Percentiles rank a stretch among this genome's conserved stretches.
phyloP scores from a whole-genome alignment of 306 rosid genomes.

The Ceratonia siliqua region DNA sequence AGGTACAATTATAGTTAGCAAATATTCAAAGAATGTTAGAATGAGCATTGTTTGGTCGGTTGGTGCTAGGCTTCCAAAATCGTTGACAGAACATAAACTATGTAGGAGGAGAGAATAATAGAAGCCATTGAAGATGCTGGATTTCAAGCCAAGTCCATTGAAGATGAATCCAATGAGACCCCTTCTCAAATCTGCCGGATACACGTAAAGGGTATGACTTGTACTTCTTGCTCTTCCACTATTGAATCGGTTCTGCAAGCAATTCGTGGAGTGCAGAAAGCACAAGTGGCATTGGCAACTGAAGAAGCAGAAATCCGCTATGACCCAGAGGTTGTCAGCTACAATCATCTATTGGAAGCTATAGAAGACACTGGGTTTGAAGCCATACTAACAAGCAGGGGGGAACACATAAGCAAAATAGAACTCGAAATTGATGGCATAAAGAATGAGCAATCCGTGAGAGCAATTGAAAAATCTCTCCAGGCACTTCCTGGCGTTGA shows the following conservation, averaged over 20 bases:
- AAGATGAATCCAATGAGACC: constrained; percentile 33
- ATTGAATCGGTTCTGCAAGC: constrained; percentile 62
- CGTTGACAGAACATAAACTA: neutral
- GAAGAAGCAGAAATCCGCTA: constrained; percentile 73
- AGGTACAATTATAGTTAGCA: too few species aligned
- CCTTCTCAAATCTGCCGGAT: constrained; percentile 60
- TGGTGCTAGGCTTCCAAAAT: neutral
- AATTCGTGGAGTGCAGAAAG: constrained; percentile 57
- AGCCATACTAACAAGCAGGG: constrained; percentile 51
- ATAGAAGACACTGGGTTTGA: constrained; percentile 59
- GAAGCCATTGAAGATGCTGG: constrained; percentile 71
- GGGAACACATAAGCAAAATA: constrained; percentile 65
- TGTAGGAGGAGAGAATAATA: constrained; percentile 58
- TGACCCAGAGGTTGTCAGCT: constrained; percentile 48
- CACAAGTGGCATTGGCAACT: constrained; percentile 70
- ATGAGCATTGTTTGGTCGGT: neutral
- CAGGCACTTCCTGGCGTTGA: constrained; percentile 58
- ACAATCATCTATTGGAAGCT: constrained; percentile 46
- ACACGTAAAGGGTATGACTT: constrained; percentile 68
- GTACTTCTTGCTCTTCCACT: constrained; percentile 74
- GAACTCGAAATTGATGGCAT: constrained; percentile 57
- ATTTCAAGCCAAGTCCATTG: constrained; percentile 50
- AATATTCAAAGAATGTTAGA: too few species aligned
- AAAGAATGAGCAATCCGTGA: constrained; percentile 35
- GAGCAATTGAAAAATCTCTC: constrained; percentile 47